Conservation (phyloP, 805 yeast species). For the Wickerhamomyces xylosicus region DNA sequence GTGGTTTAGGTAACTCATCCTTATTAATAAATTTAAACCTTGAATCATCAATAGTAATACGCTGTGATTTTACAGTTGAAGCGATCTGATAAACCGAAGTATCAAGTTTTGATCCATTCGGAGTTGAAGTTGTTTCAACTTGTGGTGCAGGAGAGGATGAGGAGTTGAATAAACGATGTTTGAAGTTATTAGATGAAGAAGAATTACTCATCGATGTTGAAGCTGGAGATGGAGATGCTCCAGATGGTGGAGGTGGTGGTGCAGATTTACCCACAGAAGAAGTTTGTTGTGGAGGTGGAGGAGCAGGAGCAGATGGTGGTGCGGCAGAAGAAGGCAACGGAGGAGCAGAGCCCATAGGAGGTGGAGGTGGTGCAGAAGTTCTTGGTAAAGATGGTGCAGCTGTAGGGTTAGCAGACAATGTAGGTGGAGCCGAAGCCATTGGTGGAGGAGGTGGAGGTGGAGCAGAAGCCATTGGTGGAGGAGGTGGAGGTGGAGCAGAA, state of each 20-base stretch:
- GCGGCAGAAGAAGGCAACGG: slow-evolving; percentile 8
- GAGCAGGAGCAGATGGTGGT: slow-evolving; percentile 15
- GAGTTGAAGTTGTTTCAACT: slow-evolving; percentile 9
- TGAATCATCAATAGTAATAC: slow-evolving; percentile 29
- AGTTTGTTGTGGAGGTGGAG: slow-evolving; percentile 11
- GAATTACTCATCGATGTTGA: slow-evolving; percentile 8
- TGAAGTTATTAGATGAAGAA: slow-evolving; percentile 15
- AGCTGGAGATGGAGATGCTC: slow-evolving; percentile 15
- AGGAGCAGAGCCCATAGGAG: slow-evolving; percentile 16
- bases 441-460: slow-evolving; percentile 11
- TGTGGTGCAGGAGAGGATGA: slow-evolving; percentile 1
- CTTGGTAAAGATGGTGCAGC: slow-evolving; percentile 18
- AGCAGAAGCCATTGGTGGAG: slow-evolving; percentile 17
- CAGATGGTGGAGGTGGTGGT: slow-evolving; percentile 4
- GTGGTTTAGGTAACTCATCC: slow-evolving; percentile 75
- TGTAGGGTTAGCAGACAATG: slow-evolving; percentile 8
- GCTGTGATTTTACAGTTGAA: slow-evolving; percentile 18
- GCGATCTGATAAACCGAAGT: slow-evolving; percentile 18
- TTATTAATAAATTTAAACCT: slow-evolving; percentile 32
- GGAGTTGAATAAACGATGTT: slow-evolving; percentile 11
- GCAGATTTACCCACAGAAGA: slow-evolving; percentile 1
- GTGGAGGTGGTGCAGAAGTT: slow-evolving; percentile 12
- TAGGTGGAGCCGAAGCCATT: slow-evolving; percentile 7
- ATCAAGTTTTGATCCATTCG: slow-evolving; percentile 12
- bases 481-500: slow-evolving; percentile 12